Evolutionary conservation across 2,329 filamentous ascomycete genomes (phyloP).

Genomic region (Diplodia sapinea): DNA sequence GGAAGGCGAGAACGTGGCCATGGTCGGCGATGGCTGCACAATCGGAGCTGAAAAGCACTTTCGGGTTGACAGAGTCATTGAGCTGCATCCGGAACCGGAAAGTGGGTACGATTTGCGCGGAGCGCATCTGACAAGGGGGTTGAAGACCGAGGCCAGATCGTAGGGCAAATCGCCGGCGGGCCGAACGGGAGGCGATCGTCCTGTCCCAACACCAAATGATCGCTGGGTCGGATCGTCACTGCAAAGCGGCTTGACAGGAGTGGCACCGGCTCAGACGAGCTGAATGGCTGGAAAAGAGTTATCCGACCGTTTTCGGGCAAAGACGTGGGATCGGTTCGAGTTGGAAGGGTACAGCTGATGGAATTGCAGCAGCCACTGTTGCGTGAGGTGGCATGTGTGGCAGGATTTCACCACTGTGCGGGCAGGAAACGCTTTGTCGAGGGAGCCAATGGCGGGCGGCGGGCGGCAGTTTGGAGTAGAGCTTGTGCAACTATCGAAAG

Average conservation of each 20-base stretch:
- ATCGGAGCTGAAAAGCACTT: conserved; percentile 9
- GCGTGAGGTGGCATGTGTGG: too few relatives aligned
- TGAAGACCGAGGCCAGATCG: conserved; percentile 21
- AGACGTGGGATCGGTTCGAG: too few relatives aligned
- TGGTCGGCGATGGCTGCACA: too few relatives aligned
- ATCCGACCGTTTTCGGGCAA: background rate
- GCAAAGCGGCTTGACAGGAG: background rate
- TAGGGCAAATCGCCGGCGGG: background rate
- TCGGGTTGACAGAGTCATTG: conserved; percentile 2
- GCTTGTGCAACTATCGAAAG: background rate
- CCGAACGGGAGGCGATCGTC: conserved; percentile 9
- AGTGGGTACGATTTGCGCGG: conserved; percentile 16
- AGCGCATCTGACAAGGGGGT: conserved; percentile 3
- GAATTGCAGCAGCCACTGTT: too few relatives aligned
- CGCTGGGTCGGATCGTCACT: background rate
- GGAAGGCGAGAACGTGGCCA: background rate
- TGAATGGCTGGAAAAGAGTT: background rate
- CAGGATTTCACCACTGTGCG: too few relatives aligned
- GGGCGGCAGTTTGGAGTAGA: background rate
- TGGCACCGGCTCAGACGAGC: background rate
- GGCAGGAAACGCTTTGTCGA: too few relatives aligned
- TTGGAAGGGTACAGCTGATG: too few relatives aligned
- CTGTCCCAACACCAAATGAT: background rate
- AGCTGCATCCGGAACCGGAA: background rate
- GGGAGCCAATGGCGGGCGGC: too few relatives aligned